Base-by-base conservation (phyloP, 306 rosid genomes). In the Begonia fuchsioides region DNA sequence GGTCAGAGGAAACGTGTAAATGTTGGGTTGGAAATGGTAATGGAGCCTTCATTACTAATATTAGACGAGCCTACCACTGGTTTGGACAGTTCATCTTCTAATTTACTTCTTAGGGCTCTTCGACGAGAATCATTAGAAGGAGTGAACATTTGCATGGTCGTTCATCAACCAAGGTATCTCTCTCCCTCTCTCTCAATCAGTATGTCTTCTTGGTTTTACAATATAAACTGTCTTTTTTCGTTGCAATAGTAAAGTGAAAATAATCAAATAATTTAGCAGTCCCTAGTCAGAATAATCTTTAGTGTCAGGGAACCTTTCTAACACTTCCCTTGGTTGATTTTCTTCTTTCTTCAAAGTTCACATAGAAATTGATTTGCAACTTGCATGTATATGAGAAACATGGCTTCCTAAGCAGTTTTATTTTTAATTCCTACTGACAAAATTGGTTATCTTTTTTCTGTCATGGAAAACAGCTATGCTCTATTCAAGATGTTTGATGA, bases 51-150 rank as follows among this genome's bases (percentile, higher is more conserved):
- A 38, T 74, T 83, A 19, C 62, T 83, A 58, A 79, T 83, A 64
- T 70, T 83, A 61, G 94, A 83, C 64, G 94, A 83, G 62, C 94
- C 94, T 54, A 76, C 94, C 43, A 68, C 87, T 66, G 94, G 94
- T 63, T 53, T 83, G 52, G 94, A 83, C 48, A 83, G 94, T 60
- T 76, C 94, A 19, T 83, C 94, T 63, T 83, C 94, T 39, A 68
- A 69, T 52, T 67, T 83, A 60, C 80, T 83, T 19, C 82, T 83
- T 49, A 80, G 61, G 67, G 77, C 94, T 46, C 87, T 79, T 62
- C 71, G 85, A 11, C 82, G 94, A 46, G 94, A 83, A 69, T 77
- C 94, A 51, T 73, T 70, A 41, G 94, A 83, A 73, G 94, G 94
- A 35, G 88, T 80, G 47, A 80, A 80, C 66, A 80, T 80, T 26